phyloP scores from a whole-genome alignment of 495 filamentous ascomycete genomes.

The Bathelium albidoporum region DNA sequence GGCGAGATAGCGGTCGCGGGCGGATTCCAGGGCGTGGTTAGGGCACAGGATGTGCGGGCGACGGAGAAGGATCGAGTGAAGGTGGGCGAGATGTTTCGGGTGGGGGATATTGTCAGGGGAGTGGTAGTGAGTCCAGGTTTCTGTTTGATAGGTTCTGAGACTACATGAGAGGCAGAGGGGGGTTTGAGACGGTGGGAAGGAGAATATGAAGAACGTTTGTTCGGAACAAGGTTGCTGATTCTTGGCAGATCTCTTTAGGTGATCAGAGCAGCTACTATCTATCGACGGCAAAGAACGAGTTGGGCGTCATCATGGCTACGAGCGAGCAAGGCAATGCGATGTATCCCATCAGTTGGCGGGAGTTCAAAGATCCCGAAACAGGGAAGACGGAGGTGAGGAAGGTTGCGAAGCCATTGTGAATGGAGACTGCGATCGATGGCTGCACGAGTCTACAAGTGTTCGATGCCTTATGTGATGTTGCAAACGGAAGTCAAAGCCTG shows the following conservation, averaged over 20 bases:
- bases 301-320: slow-evolving; percentile 88
- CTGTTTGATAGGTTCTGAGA: neutral
- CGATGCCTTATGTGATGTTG: too few relatives aligned
- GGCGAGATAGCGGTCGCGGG: slow-evolving; percentile 38
- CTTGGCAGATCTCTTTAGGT: slow-evolving; percentile 63
- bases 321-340: slow-evolving; percentile 83
- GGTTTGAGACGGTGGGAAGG: neutral
- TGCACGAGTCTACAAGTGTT: too few relatives aligned
- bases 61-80: slow-evolving; percentile 93
- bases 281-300: slow-evolving; percentile 75
- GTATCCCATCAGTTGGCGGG: slow-evolving; percentile 89
- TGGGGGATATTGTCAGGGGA: slow-evolving; percentile 86
- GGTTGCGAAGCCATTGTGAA: slow-evolving; percentile 84
- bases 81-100: slow-evolving; percentile 81
- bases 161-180: neutral
- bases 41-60: slow-evolving; percentile 77
- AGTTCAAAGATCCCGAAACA: slow-evolving; percentile 77
- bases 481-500: too few relatives aligned
- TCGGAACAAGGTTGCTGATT: too few relatives aligned
- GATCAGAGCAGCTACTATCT: slow-evolving; percentile 93
- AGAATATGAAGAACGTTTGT: too few relatives aligned
- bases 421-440: neutral
- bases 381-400: slow-evolving; percentile 72
- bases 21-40: neutral
- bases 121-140: slow-evolving; percentile 55